Base-by-base conservation (phyloP, 2,329 filamentous ascomycete species). In the Fusarium domesticum region DNA sequence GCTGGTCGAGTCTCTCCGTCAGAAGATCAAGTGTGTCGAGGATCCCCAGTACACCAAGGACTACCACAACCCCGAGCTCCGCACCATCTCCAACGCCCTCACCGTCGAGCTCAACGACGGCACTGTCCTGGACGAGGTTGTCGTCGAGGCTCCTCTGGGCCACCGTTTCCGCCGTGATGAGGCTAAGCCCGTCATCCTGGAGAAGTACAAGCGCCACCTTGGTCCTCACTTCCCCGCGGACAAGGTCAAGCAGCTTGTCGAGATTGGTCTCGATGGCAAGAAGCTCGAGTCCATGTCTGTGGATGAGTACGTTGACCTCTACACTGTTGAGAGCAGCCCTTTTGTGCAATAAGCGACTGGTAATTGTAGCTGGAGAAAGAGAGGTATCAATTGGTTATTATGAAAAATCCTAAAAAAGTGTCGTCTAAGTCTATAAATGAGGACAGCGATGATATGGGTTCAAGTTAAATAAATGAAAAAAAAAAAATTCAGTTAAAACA, bases 71-170 rank as follows among this genome's bases (percentile, higher is more conserved):
- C 89, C 93, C 20, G 75, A 79, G 58, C 88, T 95, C 75, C 89
- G 93, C 61, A 96, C 90, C 70, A 98, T 98, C 72, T 89, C 90
- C 69, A 98, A 98, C 74, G 93, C 91, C 7, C 78, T 98, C 56
- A 96, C 91, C 20, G 91, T 98, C 47, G 92, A 86, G 62, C 79
- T 98, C 58, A 93, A 96, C 69, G 92, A 97, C 66, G 93, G 93
- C 61, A 96, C 90, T 36, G 78, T 93, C 8, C 77, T 97, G 28
- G 85, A 92, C 17, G 93, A 98, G 74, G 83, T 95, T 48, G 86
- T 87, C 37, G 87, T 98, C 42, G 91, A 96, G 76, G 92, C 93
- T 46, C 93, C 93, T 45, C 82, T 98, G 32, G 93, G 93, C 60
- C 93, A 98, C 77, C 85, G 86, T 56, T 77, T 93, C 64, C 80